Conservation (phyloP, 208 protist genomes). For the Wallacemonas collosoma region DNA sequence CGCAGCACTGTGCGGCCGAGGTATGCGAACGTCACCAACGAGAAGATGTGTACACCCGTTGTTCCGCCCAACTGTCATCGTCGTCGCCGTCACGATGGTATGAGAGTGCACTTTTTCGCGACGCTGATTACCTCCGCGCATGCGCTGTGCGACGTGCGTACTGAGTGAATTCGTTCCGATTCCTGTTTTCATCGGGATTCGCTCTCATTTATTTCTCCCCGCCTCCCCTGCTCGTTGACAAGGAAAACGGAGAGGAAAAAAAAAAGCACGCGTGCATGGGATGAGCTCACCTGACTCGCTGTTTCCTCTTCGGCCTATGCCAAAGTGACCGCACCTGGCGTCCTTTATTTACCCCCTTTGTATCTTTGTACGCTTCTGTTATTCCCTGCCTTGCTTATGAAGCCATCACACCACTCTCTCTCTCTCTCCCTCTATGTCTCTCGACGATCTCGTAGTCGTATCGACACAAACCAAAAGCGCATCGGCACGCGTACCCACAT, state of each 20-base stretch:
- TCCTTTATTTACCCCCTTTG: no score
- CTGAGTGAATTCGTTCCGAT: neutral
- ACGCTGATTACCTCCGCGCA: constrained; percentile 10
- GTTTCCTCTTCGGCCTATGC: no score
- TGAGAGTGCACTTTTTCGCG: neutral
- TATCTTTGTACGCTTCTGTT: neutral
- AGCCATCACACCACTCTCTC: constrained; percentile 8
- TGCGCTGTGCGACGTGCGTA: constrained; percentile 1
- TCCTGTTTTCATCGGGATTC: neutral
- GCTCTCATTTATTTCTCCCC: neutral
- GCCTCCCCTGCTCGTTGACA: neutral
- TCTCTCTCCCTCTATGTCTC: constrained; percentile 10
- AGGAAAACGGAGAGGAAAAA: no score
- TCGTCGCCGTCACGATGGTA: neutral
- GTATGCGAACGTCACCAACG: neutral
- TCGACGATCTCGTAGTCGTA: neutral
- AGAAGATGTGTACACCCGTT: neutral
- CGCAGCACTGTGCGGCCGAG: neutral
- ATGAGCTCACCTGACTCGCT: no score
- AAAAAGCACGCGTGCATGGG: no score
- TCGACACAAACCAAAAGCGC: neutral
- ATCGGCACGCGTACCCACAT: neutral
- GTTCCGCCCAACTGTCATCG: neutral
- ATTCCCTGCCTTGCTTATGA: neutral
- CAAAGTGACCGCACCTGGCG: no score